phyloP scores from a whole-genome alignment of 2,329 filamentous ascomycete species.

The Fusarium clavum region DNA sequence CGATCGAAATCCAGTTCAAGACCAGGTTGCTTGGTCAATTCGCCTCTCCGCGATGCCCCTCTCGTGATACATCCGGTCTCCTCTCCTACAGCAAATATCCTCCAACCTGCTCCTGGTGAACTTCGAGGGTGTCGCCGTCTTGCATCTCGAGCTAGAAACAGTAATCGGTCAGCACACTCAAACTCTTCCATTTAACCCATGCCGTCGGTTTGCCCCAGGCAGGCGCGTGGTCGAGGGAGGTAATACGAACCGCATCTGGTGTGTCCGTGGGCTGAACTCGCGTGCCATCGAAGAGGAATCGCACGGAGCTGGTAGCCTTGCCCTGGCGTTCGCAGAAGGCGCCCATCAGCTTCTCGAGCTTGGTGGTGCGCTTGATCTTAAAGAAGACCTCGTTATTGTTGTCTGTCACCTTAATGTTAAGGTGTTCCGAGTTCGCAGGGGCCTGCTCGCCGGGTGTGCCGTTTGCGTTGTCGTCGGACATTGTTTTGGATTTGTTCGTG shows the following conservation, averaged over 20 bases:
- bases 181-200: not conserved
- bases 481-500: slow-evolving; percentile 48
- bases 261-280: slow-evolving; percentile 90
- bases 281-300: slow-evolving; percentile 96
- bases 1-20: slow-evolving; percentile 29
- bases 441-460: slow-evolving; percentile 62
- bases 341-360: slow-evolving; percentile 97
- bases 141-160: slow-evolving; percentile 86
- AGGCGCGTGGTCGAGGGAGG: not conserved
- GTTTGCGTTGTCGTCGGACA: slow-evolving; percentile 61
- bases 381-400: slow-evolving; percentile 99
- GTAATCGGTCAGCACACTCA: slow-evolving; percentile 19
- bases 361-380: slow-evolving; percentile 98
- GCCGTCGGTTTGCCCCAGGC: not conserved
- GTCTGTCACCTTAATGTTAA: slow-evolving; percentile 99
- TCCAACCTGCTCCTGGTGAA: slow-evolving; percentile 98
- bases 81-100: slow-evolving; percentile 58
- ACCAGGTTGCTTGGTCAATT: slow-evolving; percentile 21
- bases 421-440: slow-evolving; percentile 75
- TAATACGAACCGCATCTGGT: slow-evolving; percentile 82
- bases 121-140: slow-evolving; percentile 95
- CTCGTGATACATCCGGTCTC: not conserved
- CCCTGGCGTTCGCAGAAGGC: slow-evolving; percentile 98
- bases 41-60: slow-evolving; percentile 8
- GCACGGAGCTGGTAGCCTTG: slow-evolving; percentile 84